Evolutionary conservation across 768 basidiomycete species (phyloP).

Genomic region (Cyclocybe cylindracea): DNA sequence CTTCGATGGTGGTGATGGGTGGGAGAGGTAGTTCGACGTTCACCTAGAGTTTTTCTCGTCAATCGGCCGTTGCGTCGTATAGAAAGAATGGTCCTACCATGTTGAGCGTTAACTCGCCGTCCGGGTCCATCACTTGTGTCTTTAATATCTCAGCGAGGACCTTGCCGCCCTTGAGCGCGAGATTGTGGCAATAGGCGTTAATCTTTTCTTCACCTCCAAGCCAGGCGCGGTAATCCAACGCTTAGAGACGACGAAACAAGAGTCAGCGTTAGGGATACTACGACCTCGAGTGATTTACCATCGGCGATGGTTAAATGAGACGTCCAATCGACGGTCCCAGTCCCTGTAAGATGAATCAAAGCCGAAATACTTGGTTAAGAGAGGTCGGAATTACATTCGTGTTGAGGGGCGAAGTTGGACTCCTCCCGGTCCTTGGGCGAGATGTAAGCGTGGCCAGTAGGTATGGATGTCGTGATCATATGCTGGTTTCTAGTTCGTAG

Average conservation of each 20-base stretch:
- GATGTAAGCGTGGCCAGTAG: slow-evolving; percentile 53
- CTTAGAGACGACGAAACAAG: slow-evolving; percentile 31
- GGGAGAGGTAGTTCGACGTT: slow-evolving; percentile 45
- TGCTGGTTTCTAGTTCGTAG: slow-evolving; percentile 56
- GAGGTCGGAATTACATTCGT: slow-evolving; percentile 38
- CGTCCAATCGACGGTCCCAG: slow-evolving; percentile 59
- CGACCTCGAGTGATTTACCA: slow-evolving; percentile 35
- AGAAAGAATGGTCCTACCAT: slow-evolving; percentile 55
- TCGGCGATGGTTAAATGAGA: slow-evolving; percentile 54
- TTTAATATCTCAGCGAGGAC: slow-evolving; percentile 63
- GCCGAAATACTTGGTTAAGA: neutral
- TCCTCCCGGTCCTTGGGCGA: slow-evolving; percentile 41
- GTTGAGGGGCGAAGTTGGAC: slow-evolving; percentile 50
- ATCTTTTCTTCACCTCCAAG: slow-evolving; percentile 83
- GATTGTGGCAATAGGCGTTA: slow-evolving; percentile 68
- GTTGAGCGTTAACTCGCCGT: slow-evolving; percentile 62
- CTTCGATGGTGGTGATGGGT: slow-evolving; percentile 8
- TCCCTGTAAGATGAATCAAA: slow-evolving; percentile 46
- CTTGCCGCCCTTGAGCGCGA: slow-evolving; percentile 70
- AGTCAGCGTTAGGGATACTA: neutral
- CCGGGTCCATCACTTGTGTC: slow-evolving; percentile 65
- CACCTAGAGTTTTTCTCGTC: slow-evolving; percentile 22
- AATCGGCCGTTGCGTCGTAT: neutral
- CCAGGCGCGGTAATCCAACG: slow-evolving; percentile 75
- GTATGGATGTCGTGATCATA: slow-evolving; percentile 57